Conservation (phyloP, 352 stramenopile genomes). For the Phytophthora podocarpi region DNA sequence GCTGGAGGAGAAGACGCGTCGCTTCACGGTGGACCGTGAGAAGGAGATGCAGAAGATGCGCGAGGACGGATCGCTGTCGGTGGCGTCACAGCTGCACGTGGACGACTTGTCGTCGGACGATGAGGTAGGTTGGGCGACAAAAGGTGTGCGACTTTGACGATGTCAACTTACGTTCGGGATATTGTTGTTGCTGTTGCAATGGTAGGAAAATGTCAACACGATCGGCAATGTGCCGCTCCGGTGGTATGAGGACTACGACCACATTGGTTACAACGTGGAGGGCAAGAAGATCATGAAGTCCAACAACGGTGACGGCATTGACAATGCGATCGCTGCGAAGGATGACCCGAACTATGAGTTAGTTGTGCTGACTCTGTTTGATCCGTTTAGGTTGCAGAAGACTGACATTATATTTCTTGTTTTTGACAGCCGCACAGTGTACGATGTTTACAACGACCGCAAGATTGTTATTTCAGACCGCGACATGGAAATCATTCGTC, state of each 20-base stretch:
- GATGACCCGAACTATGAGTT: conserved; percentile 94
- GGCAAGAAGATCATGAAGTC: conserved; percentile 96
- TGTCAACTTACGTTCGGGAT: neutral
- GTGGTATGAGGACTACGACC: conserved; percentile 99
- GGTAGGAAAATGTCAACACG: conserved; percentile 95
- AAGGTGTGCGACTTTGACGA: neutral
- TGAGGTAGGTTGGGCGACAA: conserved; percentile 50
- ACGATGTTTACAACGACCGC: conserved; percentile 98
- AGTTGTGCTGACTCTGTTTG: conserved; percentile 17
- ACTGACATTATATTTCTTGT: conserved; percentile 17
- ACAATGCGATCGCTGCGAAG: conserved; percentile 84
- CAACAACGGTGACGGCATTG: conserved; percentile 90
- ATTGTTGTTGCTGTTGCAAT: neutral
- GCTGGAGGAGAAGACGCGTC: conserved; percentile 83
- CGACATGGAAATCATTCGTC: conserved; percentile 98
- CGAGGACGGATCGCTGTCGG: conserved; percentile 80
- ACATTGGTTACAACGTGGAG: conserved; percentile 99
- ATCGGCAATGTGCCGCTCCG: conserved; percentile 98
- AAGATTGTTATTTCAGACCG: conserved; percentile 96
- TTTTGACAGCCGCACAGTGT: conserved; percentile 91
- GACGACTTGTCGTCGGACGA: conserved; percentile 99
- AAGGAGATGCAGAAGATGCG: conserved; percentile 85
- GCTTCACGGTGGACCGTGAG: conserved; percentile 73
- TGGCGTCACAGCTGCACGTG: conserved; percentile 93
- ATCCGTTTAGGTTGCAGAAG: neutral